Percentiles rank a stretch among this genome's conserved stretches.
These are phyloP conservation scores for Phaeosphaeria sp. DNA, from an alignment of 2,329 filamentous ascomycete species.

Conservation along the genomic window DNA sequence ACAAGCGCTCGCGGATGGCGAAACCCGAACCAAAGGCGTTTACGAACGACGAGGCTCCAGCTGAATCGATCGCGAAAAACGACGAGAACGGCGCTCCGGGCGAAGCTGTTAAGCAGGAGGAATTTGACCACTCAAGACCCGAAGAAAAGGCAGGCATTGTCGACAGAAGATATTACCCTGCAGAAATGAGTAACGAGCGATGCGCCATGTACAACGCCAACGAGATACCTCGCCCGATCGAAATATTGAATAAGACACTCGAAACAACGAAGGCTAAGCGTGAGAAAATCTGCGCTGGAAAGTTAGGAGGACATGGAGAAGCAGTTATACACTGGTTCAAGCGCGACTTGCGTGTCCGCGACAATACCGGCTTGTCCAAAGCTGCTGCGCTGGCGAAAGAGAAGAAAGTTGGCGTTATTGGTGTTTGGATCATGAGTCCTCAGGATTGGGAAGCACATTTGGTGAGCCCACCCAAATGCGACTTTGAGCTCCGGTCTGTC, in stretches of 20 bases:
- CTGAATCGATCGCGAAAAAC: constrained; percentile 16
- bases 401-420: constrained; percentile 73
- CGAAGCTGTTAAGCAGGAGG: constrained; percentile 12
- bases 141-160: constrained; percentile 51
- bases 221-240: constrained; percentile 74
- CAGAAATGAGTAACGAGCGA: constrained; percentile 83
- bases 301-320: constrained; percentile 52
- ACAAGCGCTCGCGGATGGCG: constrained; percentile 46
- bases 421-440: constrained; percentile 79
- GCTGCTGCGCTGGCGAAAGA: constrained; percentile 72
- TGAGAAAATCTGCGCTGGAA: constrained; percentile 50
- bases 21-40: constrained; percentile 35
- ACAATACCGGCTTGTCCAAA: constrained; percentile 74
- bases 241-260: constrained; percentile 68
- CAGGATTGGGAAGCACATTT: constrained; percentile 85
- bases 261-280: constrained; percentile 64
- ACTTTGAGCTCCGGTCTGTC: constrained; percentile 80
- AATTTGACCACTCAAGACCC: constrained; percentile 46
- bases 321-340: constrained; percentile 92
- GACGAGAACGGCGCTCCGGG: constrained; percentile 24
- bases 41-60: constrained; percentile 15
- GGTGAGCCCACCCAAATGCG: constrained; percentile 73
- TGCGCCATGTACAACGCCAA: constrained; percentile 76
- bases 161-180: constrained; percentile 75
- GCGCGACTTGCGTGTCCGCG: constrained; percentile 73